Conservation (phyloP, 1,284 basidiomycete genomes). For the Pisolithus thermaeus region DNA sequence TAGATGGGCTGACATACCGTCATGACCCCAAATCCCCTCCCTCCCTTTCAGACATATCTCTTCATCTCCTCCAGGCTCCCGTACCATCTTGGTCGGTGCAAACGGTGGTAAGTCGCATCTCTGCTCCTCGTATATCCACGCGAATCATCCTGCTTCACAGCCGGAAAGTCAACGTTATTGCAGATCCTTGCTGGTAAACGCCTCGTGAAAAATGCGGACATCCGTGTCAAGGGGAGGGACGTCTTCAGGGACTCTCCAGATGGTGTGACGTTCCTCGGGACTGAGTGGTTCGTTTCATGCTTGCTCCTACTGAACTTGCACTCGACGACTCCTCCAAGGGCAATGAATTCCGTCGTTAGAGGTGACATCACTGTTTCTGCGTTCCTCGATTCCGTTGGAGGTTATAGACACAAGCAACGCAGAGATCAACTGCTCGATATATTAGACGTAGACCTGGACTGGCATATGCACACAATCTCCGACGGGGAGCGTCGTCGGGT, state of each 20-base stretch:
- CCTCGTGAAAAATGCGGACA: constrained; percentile 64
- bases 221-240: constrained; percentile 74
- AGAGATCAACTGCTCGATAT: constrained; percentile 86
- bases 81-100: constrained; percentile 85
- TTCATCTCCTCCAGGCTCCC: constrained; percentile 67
- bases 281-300: constrained; percentile 64
- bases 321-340: constrained; percentile 44
- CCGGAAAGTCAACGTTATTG: constrained; percentile 93
- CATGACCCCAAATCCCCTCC: constrained; percentile 40
- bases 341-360: constrained; percentile 94
- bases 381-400: constrained; percentile 94
- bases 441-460: constrained; percentile 91
- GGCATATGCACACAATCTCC: constrained; percentile 89
- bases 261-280: constrained; percentile 88
- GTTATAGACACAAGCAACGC: constrained; percentile 88
- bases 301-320: not conserved
- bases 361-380: constrained; percentile 84
- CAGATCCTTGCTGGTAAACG: constrained; percentile 93
- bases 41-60: constrained; percentile 60
- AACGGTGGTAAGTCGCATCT: constrained; percentile 66
- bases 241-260: constrained; percentile 74
- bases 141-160: constrained; percentile 31
- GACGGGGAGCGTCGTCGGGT: constrained; percentile 94
- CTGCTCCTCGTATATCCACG: not conserved
- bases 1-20: constrained; percentile 57